Base-by-base conservation (phyloP, 139 green algal species). In the Spirogloea muscicola region DNA sequence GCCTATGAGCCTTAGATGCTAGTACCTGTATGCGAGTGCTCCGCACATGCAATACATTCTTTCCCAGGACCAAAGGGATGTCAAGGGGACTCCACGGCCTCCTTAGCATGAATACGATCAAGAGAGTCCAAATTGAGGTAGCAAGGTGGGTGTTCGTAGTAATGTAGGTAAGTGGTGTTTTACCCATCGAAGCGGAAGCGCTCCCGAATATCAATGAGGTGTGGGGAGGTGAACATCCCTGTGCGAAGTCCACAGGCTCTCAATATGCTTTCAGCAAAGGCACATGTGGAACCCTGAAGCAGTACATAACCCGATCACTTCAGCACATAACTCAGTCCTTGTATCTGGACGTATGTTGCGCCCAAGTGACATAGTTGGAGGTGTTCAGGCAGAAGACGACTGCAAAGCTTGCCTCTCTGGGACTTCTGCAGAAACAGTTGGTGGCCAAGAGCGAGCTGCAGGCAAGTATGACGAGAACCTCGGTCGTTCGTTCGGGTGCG, bases 191-290 rank as follows among this genome's bases (percentile, higher is more conserved):
- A 64, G 16, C 82, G 66, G 82, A 87, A 82, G 3, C 82, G 51
- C 44, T 87, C 82, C 1, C 82, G 55, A 3, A 85, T 42, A 65
- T 87, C 82, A 44, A 87, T 52, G 13, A 87, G 63, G 49, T 87
- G 82, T 33, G 82, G 82, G 3, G 74, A 85, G 31, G 82, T 85
- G 65, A 83, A 87, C 25, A 87, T 39, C 3, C 74, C 82, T 16
- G 65, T 77, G n/a, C 27, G 31, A 38, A 40, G n/a, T n/a, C 81
- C 81, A 1, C 3, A 27, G 31, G 39, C 33, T 4, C 74, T 27
- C 64, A 87, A 55, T 16, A 86, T 66, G 9, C 37, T 65, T 29
- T 87, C 82, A 7, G 34, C 40, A n/a, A 87, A 75, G 34, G 74
- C 80, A 57, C 82, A 87, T 33, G 80, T 85, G 13, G 76, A 86